Evolutionary conservation across 2,329 filamentous ascomycete genomes (phyloP), one percentile per base, ranked within the genome.

Genomic region (Trichoderma gracile): DNA sequence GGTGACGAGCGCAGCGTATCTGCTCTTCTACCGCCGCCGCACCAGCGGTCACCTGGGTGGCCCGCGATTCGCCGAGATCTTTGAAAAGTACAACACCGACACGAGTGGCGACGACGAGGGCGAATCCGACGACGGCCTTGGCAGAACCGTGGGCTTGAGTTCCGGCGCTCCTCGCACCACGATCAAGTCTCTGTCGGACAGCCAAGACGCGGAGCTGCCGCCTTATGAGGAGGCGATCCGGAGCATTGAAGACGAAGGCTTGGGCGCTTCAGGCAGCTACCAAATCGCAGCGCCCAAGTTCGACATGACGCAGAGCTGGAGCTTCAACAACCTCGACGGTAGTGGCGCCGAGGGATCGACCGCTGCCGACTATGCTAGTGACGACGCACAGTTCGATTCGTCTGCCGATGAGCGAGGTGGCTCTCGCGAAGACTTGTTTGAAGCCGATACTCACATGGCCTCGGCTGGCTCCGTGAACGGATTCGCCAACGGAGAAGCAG

Each of bases 11-110:
- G 89, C 90, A 21, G 95, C 95, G 0, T 99, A 99, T 77, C 84
- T 99, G 12, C 83, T 99, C 40, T 99, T 99, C 81, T 99, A 99
- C 79, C 91, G 95, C 46, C 90, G 95, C 64, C 89, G 92, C 68
- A 92, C 92, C 5, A 82, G 85, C 8, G 78, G 78, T 67, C 90
- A 92, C 67, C 86, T 99, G 69, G 95, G 95, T 64, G 93, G 93
- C 27, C 83, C 88, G 50, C 84, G 84, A 58, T 88, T 97, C 66
- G 84, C 88, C 69, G 81, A 88, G 68, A 87, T 97, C 56, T 81
- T 91, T 61, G 84, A 88, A 59, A 81, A 83, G 63, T 90, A 85
- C 72, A 82, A 83, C 68, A 82, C 84, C 56, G 79, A 83, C 67
- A 82, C 83, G 55, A 79, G 79, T 52, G 74, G 73, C 7, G 73